Conservation (phyloP, 306 rosid genomes). For the Malus asiatica region DNA sequence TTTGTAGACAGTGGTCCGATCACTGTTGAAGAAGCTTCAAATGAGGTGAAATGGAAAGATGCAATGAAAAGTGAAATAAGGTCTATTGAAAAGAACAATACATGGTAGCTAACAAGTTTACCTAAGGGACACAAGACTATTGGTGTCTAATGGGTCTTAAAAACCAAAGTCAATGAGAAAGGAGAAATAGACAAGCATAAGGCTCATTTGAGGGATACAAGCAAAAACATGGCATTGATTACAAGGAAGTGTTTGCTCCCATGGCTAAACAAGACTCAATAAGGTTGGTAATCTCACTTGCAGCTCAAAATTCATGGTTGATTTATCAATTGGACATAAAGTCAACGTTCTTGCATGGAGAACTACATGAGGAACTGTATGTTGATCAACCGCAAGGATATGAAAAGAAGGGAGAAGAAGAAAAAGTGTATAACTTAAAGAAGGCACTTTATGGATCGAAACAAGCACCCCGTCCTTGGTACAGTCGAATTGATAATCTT, state of each 20-base stretch:
- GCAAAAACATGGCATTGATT: background rate
- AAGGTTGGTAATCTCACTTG: no score
- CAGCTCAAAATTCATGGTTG: no score
- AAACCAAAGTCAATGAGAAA: background rate
- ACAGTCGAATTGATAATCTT: no score
- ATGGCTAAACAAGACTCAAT: no score
- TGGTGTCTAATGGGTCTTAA: background rate
- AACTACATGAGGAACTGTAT: no score
- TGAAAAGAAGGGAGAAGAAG: no score
- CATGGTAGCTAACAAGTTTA: background rate
- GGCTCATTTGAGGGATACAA: background rate
- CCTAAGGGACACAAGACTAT: background rate
- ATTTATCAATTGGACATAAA: no score
- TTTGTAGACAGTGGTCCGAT: background rate
- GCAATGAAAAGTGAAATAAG: background rate
- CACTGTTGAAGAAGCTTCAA: background rate
- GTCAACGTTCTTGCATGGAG: no score
- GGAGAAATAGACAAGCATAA: background rate
- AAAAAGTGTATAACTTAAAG: no score
- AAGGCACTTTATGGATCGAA: no score
- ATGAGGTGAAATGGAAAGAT: background rate
- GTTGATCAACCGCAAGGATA: no score
- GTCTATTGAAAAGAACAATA: background rate
- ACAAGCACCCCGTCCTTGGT: no score
- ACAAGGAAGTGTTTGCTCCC: background rate